phyloP scores from a whole-genome alignment of 2,329 filamentous ascomycete species.

The Diplodia seriata region DNA sequence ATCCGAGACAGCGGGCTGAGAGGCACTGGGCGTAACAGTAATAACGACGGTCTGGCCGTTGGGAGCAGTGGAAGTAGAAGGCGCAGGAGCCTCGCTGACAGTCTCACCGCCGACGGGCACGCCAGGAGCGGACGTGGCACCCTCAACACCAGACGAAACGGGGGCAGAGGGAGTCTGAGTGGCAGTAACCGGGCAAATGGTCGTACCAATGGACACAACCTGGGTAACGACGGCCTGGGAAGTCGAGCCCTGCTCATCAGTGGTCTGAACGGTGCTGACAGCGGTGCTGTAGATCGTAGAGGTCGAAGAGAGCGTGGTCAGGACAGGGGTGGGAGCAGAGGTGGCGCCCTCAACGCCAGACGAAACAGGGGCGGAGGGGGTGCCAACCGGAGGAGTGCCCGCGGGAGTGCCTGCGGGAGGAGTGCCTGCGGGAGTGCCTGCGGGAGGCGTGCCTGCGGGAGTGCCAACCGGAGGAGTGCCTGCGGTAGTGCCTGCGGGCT shows the following conservation, averaged over 20 bases:
- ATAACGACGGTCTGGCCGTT: neutral
- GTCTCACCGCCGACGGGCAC: slow-evolving; percentile 7
- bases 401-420: too few species aligned
- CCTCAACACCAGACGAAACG: slow-evolving; percentile 23
- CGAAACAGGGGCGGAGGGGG: neutral
- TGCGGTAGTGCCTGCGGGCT: neutral
- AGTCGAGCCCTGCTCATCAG: slow-evolving; percentile 30
- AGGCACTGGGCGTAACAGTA: neutral
- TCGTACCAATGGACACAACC: slow-evolving; percentile 51
- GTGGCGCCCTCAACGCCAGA: neutral
- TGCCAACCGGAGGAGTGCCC: neutral
- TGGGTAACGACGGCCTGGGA: slow-evolving; percentile 27
- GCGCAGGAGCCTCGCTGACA: neutral
- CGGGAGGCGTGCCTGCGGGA: too few species aligned
- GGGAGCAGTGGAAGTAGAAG: slow-evolving; percentile 7
- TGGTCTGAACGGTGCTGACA: neutral
- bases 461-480: too few species aligned
- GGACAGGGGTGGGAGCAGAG: neutral
- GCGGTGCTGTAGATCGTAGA: slow-evolving; percentile 23
- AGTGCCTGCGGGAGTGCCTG: too few species aligned
- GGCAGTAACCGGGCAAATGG: slow-evolving; percentile 26
- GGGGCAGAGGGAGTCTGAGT: slow-evolving; percentile 20
- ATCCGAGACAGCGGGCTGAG: neutral
- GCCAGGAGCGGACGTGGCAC: neutral
- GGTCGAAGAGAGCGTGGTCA: slow-evolving; percentile 52